Evolutionary conservation across 225 moss, liverwort and hornwort genomes (phyloP).

Genomic region (Thuidium tamariscinum): DNA sequence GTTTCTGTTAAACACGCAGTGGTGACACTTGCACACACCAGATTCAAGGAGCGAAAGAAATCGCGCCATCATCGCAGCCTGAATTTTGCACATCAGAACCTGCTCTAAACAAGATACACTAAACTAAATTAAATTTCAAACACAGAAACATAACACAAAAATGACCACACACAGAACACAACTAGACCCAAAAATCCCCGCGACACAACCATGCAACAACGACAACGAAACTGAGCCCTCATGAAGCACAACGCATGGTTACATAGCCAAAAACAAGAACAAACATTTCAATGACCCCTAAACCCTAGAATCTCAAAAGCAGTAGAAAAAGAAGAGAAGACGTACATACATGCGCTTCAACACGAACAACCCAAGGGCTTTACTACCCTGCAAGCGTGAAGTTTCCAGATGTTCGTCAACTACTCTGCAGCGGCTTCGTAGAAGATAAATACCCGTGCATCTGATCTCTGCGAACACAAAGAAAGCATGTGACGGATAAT

Average conservation of each 20-base stretch:
- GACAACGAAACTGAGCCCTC: neutral
- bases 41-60: neutral
- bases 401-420: neutral
- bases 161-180: neutral
- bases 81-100: too few species aligned
- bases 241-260: neutral
- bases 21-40: neutral
- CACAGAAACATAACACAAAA: neutral
- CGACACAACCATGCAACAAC: neutral
- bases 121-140: neutral
- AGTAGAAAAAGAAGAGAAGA: neutral
- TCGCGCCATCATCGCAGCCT: neutral
- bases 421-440: neutral
- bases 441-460: neutral
- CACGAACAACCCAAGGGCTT: neutral
- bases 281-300: too few species aligned
- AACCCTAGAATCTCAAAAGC: too few species aligned
- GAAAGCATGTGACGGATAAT: too few species aligned
- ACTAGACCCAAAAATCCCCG: neutral
- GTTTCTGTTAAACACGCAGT: neutral
- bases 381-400: neutral
- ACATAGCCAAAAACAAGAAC: neutral
- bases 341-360: neutral
- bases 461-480: too few species aligned
- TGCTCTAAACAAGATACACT: neutral